phyloP scores from a whole-genome alignment of 208 protist genomes.

The Vickermania ingenoplastis region DNA sequence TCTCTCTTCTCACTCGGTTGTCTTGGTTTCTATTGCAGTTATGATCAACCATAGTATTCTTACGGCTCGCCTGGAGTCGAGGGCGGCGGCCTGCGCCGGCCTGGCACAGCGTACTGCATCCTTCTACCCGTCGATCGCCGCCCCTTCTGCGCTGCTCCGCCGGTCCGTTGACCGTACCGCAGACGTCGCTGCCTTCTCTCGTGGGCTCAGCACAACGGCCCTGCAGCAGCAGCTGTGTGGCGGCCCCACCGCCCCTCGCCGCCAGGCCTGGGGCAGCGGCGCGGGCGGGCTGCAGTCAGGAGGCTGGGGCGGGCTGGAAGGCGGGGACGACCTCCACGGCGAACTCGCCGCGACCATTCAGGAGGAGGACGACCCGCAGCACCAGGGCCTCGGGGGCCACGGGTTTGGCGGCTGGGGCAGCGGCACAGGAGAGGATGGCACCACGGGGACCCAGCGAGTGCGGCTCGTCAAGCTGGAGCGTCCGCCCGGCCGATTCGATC shows the following conservation, averaged over 20 bases:
- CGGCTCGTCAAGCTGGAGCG: conserved; percentile 44
- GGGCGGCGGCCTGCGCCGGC: too few species aligned
- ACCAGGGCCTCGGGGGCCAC: conserved; percentile 2
- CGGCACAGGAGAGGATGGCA: not conserved
- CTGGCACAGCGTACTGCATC: too few species aligned
- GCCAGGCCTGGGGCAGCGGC: not conserved
- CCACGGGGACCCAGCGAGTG: conserved; percentile 7
- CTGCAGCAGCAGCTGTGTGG: not conserved
- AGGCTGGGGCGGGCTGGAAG: conserved; percentile 19
- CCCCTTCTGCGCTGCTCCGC: too few species aligned
- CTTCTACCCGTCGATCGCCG: too few species aligned
- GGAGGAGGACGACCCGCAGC: conserved; percentile 17
- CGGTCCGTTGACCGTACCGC: too few species aligned
- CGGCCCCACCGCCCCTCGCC: not conserved
- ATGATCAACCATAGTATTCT: not conserved
- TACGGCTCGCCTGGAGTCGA: not conserved
- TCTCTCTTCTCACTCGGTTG: too few species aligned
- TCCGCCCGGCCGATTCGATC: conserved; percentile 72
- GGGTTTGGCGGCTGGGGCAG: not conserved
- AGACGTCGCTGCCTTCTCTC: too few species aligned
- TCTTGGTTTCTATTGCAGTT: too few species aligned
- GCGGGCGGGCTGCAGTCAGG: not conserved
- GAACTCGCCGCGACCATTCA: conserved; percentile 54
- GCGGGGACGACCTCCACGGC: conserved; percentile 30
- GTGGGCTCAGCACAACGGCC: not conserved